Base-by-base conservation (phyloP, 2,329 filamentous ascomycete species). In the Trichoderma sp. region DNA sequence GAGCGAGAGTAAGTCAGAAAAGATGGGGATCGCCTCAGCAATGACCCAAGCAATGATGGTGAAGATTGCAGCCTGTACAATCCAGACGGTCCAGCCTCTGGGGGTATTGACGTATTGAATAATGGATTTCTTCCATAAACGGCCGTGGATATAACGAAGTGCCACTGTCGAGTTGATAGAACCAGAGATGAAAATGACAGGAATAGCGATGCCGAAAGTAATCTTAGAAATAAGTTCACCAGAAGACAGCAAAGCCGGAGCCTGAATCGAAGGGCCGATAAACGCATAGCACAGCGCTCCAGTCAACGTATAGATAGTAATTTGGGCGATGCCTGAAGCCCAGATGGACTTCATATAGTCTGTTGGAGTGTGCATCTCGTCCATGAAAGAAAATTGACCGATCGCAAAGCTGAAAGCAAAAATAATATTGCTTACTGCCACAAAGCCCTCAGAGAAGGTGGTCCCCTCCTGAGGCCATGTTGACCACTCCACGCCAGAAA, bases 21-120 rank as follows among this genome's bases (percentile, higher is more conserved):
- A 93, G 75, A 89, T 88, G 3, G 91, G 91, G 58, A 93, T 89
- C 1, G 89, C 86, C 73, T 90, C 87, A 8, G 91, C 90, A 71
- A 93, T 88, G 72, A 92, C 77, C 86, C 88, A 93, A 1, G 88
- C 88, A 19, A 90, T 59, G 14, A 89, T 62, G 82, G 90, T 92
- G 47, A 89, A 77, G 47, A 76, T 72, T 1, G 83, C 77, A 37
- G 87, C 85, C 27, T 92, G 86, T 4, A 71, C 81, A 6, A 88
- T 75, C 91, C 91, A 91, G 10, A 76, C 77, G 55, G 75, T 71
- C 80, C 80, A 81, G 52, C 80, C 80, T 75, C 72, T 77, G 57
- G 75, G 75, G 1, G 80, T 81, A 73, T 81, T 81, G 74, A 81
- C 75, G 73, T 76, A 81, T 58, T 78, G 77, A 57, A 77, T 75